A percentile compares a stretch with the other conserved stretches of the same genome.
These are phyloP conservation scores for Neopestalotiopsis rosae DNA, from an alignment of 2,329 filamentous ascomycete species.

Conservation along the genomic window DNA sequence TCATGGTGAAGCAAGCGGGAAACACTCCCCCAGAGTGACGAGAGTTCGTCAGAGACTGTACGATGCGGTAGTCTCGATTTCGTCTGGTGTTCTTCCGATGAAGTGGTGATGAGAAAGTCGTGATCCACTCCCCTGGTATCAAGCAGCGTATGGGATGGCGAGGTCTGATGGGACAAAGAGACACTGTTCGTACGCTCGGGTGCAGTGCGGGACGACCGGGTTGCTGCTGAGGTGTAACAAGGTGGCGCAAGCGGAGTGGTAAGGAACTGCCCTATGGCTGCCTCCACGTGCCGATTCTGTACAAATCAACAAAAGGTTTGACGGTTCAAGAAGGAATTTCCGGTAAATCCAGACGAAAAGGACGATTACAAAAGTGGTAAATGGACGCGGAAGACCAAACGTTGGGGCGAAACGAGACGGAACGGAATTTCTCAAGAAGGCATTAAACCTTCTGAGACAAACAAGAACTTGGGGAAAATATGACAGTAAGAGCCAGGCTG, in stretches of 20 bases:
- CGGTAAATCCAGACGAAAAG: background rate
- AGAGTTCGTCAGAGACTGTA: background rate
- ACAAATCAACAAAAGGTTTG: background rate
- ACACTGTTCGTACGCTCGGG: background rate
- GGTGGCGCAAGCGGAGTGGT: constrained; percentile 14
- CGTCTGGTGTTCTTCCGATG: background rate
- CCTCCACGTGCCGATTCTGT: background rate
- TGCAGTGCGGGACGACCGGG: background rate
- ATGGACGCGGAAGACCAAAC: background rate
- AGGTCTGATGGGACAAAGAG: background rate
- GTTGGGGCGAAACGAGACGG: background rate
- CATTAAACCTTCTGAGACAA: background rate
- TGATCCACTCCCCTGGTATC: background rate
- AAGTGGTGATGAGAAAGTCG: background rate
- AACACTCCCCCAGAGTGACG: constrained; percentile 20
- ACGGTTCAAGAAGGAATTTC: background rate
- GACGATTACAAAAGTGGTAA: background rate
- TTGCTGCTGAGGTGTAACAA: constrained; percentile 13
- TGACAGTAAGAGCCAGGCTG: background rate
- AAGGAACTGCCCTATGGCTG: background rate
- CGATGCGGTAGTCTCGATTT: background rate
- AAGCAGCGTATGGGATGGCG: background rate
- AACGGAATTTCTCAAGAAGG: background rate
- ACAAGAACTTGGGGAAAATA: background rate
- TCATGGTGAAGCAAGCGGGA: constrained; percentile 4